Evolutionary conservation across 495 filamentous ascomycete genomes (phyloP), one percentile per base, ranked within the genome.

Genomic region (Penicillium silybi): DNA sequence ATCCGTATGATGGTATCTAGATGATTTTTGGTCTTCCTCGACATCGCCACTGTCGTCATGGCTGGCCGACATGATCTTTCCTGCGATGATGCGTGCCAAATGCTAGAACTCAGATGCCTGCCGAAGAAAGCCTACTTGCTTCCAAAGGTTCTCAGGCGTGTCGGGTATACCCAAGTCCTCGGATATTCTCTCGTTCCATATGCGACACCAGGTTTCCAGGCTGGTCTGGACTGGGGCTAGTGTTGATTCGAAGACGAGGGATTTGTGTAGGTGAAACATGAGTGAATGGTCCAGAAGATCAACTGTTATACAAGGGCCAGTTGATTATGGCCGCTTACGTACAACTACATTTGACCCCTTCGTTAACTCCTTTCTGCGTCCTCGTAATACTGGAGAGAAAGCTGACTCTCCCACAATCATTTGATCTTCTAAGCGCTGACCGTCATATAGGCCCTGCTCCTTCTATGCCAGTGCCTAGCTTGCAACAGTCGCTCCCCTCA

Each of bases 21-120:
- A 44, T 17, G 47, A 29, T 10, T 29, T 10, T 29, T 29, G 2
- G 15, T 10, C 38, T 15, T 35, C 26, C 5, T 53, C 47, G 16
- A 23, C 20, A 26, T 47, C 41, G 9, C 27, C 10, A 8, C 41
- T 18, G 6, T 61, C 53, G 2, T 50, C 48, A 6, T 52, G 26
- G 18, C 9, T 48, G 3, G 34, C 29, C 10, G 46, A 44, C 26
- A 46, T 56, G 9, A 68, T 60, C 35, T 55, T 59, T 9, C 47
- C 46, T 0, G 56, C 44, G 15, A 63, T 58, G 13, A 68, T 61
- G 4, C 59, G 51, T 29, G 65, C 65, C 16, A 65, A 44, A 11
- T 67, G 65, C 65, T 62, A 67, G 16, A 67, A 67, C 29, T 67
- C 65, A 17, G 62, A 57, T 0, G 62, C 60, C 6, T 58, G 59